These are phyloP conservation scores for Mallotus nudiflorus DNA, from an alignment of 345 rosid genomes.

Conservation along the genomic window DNA sequence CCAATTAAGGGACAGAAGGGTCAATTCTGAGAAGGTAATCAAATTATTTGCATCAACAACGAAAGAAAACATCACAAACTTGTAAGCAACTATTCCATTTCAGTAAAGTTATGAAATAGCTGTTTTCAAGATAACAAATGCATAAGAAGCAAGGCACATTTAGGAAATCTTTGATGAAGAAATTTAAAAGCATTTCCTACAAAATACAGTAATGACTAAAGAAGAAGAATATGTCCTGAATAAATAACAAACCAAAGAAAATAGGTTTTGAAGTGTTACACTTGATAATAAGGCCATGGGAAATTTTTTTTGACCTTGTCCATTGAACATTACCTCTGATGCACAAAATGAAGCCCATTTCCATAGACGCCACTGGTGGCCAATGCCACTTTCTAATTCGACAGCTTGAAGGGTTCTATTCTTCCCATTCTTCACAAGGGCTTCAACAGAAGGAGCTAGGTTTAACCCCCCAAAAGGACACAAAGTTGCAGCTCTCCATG, in stretches of 20 bases:
- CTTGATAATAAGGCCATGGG: not conserved
- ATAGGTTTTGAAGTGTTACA: not conserved
- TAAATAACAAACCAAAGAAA: not conserved
- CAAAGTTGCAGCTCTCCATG: constrained; percentile 96
- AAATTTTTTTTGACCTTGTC: not conserved
- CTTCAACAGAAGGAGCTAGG: constrained; percentile 80
- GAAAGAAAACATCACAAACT: not conserved
- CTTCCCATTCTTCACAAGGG: constrained; percentile 75
- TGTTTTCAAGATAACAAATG: not conserved
- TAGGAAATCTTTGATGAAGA: not conserved
- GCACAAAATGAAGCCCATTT: constrained; percentile 97
- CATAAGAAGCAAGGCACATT: constrained; percentile 8
- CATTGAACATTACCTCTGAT: constrained; percentile 64
- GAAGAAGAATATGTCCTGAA: not conserved
- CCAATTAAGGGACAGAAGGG: constrained; percentile 15
- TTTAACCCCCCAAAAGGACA: constrained; percentile 86
- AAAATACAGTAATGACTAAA: not conserved
- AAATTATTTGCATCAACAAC: constrained; percentile 1
- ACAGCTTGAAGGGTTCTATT: constrained; percentile 81
- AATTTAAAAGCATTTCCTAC: constrained; percentile 2
- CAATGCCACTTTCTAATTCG: constrained; percentile 91
- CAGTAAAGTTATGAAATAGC: not conserved
- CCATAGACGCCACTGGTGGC: constrained; percentile 86
- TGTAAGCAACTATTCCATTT: not conserved
- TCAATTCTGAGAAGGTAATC: constrained; percentile 10